phyloP scores from a whole-genome alignment of 129 eudicot genomes.

The Flaveria robusta region DNA sequence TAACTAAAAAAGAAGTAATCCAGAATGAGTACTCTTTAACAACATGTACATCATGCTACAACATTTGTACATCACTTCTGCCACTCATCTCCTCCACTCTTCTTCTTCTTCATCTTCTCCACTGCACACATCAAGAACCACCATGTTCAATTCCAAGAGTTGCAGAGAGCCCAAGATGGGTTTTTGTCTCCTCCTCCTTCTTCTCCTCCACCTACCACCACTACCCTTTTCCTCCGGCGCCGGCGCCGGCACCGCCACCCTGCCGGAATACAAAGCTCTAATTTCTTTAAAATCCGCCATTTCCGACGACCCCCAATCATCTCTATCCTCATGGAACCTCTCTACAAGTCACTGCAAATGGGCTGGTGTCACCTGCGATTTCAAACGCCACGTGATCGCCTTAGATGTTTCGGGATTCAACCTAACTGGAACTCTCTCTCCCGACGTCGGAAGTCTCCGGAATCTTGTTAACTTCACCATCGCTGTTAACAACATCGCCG shows the following conservation, averaged over 20 bases:
- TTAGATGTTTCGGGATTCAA: slow-evolving; percentile 54
- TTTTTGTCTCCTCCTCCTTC: slow-evolving; percentile 35
- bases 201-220: slow-evolving; percentile 8
- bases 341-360: slow-evolving; percentile 71
- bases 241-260: slow-evolving; percentile 40
- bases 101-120: slow-evolving; percentile 12
- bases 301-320: slow-evolving; percentile 58
- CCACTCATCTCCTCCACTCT: neutral
- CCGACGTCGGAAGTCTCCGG: slow-evolving; percentile 51
- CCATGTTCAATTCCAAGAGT: neutral
- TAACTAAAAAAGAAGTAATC: neutral
- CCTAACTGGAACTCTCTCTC: slow-evolving; percentile 69
- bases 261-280: slow-evolving; percentile 62
- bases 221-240: slow-evolving; percentile 33
- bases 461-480: slow-evolving; percentile 54
- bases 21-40: neutral
- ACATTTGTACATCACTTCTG: neutral
- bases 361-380: slow-evolving; percentile 72
- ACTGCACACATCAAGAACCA: slow-evolving; percentile 3
- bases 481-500: slow-evolving; percentile 58
- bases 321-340: slow-evolving; percentile 61
- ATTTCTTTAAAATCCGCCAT: slow-evolving; percentile 70
- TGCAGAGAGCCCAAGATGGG: slow-evolving; percentile 26
- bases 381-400: slow-evolving; percentile 55
- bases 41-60: neutral